Evolutionary conservation across 352 stramenopile species (phyloP), one percentile per base, ranked within the genome.

Genomic region (Phytophthora podocarpi): DNA sequence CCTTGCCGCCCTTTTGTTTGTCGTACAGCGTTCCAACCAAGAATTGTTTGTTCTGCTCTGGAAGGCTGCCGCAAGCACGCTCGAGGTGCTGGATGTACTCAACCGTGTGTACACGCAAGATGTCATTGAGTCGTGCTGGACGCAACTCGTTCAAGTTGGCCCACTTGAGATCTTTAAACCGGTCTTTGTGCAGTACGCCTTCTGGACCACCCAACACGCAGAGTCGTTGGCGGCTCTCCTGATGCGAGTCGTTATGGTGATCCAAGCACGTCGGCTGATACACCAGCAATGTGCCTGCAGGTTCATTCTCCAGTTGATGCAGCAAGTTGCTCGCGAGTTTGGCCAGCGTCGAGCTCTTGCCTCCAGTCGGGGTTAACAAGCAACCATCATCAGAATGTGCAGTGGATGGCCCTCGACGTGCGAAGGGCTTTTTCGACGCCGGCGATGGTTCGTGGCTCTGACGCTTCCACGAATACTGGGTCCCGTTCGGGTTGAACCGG

Each of bases 221-320:
- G 3, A 91, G 68, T 2, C 82, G 77, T 51, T 81, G 66, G 9
- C 82, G 75, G 37, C 80, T 91, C 59, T 91, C 79, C 47, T 91
- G 79, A 48, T 91, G 79, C n/a, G 57, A 73, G 69, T 88, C 79
- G 59, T 87, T 91, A 62, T 91, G 82, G 58, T 89, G 82, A 59
- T 91, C 82, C 12, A 90, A 55, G 58, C 81, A 89, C 26, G 79
- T 85, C 2, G 78, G 81, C 39, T 90, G 81, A 59, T 85, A 90
- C 52, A 90, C 78, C 23, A 90, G 48, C 36, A 89, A 41, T 8
- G 81, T 89, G 12, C 76, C 74, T 5, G 41, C 46, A 10, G 52
- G 18, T 36, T 80, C 65, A 12, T 64, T 46, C 24, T 78, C 56
- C 12, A 78, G 18, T 18, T 69, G 61, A 5, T 59, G 52, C 12